Base-by-base conservation (phyloP, 1,284 basidiomycete species). In the Fomes fomentarius region DNA sequence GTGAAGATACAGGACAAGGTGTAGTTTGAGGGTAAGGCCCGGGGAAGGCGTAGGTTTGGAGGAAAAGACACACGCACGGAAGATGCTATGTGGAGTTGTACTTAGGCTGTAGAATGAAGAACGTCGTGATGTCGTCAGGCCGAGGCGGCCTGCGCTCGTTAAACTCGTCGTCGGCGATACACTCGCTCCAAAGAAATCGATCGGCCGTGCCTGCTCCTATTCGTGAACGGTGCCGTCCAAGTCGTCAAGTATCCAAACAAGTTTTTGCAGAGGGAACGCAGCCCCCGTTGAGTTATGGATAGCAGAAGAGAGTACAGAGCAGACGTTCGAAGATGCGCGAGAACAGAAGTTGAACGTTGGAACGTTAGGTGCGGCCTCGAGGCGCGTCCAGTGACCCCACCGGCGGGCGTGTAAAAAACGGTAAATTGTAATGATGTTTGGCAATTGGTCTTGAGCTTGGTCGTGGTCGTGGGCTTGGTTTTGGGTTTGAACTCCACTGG, bases 101-200 rank as follows among this genome's bases (percentile, higher is more conserved):
- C n/a, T n/a, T n/a, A n/a, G n/a, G n/a, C n/a, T n/a, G n/a, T 40
- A 22, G 17, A 40, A 40, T 25, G 43, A 14, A 33, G 21, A 8
- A 21, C 21, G 44, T 33, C 12, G 25, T 17, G 34, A 44, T 39
- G 46, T 54, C 46, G 52, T 54, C 52, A 33, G 39, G 34, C 45
- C 52, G 47, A 21, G 34, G 33, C 52, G 41, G 41, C 40, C 46
- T 33, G 28, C 21, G 14, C 31, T 35, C n/a, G 33, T 43, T 21
- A 25, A 15, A 14, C 39, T 26, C 11, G 15, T 30, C 6, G 15
- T n/a, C n/a, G n/a, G n/a, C n/a, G n/a, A n/a, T n/a, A n/a, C n/a
- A n/a, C n/a, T 28, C 43, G 26, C 51, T 43, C 46, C 45, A 25
- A 38, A 38, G 19, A 15, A 24, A 15, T 28, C 34, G 34, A 30